Evolutionary conservation across 106 monocot species (phyloP).

Genomic region (Ottelia alismoides): DNA sequence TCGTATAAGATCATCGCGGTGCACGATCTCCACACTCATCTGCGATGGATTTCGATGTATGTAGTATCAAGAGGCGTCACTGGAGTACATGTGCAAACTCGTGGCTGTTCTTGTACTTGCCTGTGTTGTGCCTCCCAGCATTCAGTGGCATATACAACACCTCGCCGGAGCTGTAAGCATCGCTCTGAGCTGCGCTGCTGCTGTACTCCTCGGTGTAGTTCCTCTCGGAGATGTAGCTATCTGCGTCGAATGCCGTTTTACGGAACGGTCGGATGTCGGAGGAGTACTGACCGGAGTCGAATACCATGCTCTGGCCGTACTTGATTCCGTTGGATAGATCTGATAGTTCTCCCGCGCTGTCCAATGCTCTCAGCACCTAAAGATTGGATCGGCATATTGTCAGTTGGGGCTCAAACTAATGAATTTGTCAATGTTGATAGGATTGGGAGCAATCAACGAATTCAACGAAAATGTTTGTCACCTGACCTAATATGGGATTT

Average conservation of each 20-base stretch:
- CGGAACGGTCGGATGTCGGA: conserved; percentile 38
- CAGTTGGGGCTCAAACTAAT: neutral
- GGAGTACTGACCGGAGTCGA: conserved; percentile 42
- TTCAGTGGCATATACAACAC: neutral
- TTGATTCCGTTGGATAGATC: conserved; percentile 55
- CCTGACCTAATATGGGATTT: too few species aligned
- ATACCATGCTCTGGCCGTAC: conserved; percentile 41
- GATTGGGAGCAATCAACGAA: too few species aligned
- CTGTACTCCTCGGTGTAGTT: conserved; percentile 10
- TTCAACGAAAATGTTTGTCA: neutral
- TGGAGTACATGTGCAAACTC: too few species aligned
- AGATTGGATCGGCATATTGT: neutral
- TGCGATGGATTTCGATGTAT: too few species aligned
- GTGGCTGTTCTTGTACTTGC: neutral
- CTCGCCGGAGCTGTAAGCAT: conserved; percentile 1
- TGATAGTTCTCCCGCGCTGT: conserved; percentile 21
- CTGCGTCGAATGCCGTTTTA: conserved; percentile 13
- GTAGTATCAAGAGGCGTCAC: too few species aligned
- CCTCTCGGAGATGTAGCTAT: conserved; percentile 8
- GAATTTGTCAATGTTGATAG: neutral
- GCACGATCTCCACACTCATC: too few species aligned
- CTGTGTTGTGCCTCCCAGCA: conserved; percentile 1
- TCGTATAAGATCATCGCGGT: too few species aligned
- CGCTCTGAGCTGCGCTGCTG: neutral
- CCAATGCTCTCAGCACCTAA: conserved; percentile 54